Evolutionary conservation across 345 rosid genomes (phyloP).

Genomic region (Rhodamnia argentea): DNA sequence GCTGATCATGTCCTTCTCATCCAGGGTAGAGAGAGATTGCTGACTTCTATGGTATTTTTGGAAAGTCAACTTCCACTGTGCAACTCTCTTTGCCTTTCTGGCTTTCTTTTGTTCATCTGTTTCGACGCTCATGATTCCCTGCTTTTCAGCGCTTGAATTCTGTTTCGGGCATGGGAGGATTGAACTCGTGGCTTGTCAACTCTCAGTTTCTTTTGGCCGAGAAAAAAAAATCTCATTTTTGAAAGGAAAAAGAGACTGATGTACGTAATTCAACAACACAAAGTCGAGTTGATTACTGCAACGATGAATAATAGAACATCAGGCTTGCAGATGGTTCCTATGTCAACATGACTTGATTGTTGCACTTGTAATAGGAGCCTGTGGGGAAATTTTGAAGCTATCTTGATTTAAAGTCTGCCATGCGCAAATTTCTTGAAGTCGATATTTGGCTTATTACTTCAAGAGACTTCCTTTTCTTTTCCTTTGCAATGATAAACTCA

Average conservation of each 20-base stretch:
- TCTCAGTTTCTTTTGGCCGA: not conserved
- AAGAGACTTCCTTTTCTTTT: not conserved
- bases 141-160: not conserved
- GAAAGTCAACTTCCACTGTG: not conserved
- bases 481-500: not conserved
- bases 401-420: not conserved
- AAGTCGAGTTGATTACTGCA: not conserved
- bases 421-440: not conserved
- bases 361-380: not conserved
- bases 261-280: not conserved
- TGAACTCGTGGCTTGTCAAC: not conserved
- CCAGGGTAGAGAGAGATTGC: not conserved
- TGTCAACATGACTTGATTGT: not conserved
- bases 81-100: not conserved
- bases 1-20: not conserved
- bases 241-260: not conserved
- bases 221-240: not conserved
- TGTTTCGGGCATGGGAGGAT: not conserved
- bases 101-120: not conserved
- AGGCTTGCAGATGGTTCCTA: not conserved
- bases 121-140: not conserved
- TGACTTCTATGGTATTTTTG: not conserved
- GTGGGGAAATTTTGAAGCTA: not conserved
- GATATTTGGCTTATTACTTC: not conserved
- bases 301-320: not conserved